Evolutionary conservation across 805 yeast genomes (phyloP).

Genomic region (Danielia reshetovae): DNA sequence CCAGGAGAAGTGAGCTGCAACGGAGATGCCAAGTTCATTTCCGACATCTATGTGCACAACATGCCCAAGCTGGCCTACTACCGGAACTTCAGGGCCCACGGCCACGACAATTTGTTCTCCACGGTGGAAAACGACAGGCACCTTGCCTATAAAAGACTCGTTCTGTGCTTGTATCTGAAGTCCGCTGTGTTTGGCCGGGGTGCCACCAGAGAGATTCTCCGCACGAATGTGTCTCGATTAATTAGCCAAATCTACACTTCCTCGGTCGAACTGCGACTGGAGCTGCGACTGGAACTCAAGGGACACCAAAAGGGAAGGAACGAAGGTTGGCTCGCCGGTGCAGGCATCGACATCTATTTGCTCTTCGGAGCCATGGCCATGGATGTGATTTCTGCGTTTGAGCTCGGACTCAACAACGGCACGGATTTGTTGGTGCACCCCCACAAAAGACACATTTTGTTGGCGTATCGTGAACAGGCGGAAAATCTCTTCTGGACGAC

Average conservation of each 20-base stretch:
- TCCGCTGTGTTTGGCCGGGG: neutral
- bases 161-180: neutral
- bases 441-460: neutral
- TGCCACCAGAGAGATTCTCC: neutral
- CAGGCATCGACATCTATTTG: conserved; percentile 12
- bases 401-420: conserved; percentile 47
- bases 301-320: conserved; percentile 22
- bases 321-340: conserved; percentile 35
- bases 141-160: neutral
- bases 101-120: neutral
- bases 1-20: neutral
- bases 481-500: too few species aligned
- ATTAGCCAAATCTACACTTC: neutral
- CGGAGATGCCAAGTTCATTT: neutral
- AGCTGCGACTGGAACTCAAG: conserved; percentile 30
- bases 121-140: neutral
- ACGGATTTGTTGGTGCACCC: conserved; percentile 27
- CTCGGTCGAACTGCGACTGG: conserved; percentile 22
- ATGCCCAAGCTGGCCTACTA: conserved; percentile 2
- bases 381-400: conserved; percentile 59
- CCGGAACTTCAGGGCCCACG: neutral
- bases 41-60: conserved; percentile 1
- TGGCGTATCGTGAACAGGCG: neutral
- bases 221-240: neutral
- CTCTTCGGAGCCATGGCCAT: conserved; percentile 59